Evolutionary conservation across 164 flowering plant genomes (phyloP), one percentile per base, ranked within the genome.

Genomic region (Euptelea pleiosperma): DNA sequence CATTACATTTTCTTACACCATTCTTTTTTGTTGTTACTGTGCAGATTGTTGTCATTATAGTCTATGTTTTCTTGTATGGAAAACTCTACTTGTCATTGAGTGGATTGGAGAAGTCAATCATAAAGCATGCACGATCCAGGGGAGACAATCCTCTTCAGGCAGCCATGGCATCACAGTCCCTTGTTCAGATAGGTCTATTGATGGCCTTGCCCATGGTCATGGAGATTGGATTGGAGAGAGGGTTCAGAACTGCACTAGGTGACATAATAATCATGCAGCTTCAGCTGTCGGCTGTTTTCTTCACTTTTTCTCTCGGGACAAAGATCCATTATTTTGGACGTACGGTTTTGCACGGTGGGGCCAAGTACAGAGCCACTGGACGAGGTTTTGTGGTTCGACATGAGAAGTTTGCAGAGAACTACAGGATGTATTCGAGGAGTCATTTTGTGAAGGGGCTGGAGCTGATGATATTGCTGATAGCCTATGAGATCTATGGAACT

Each of bases 361-460:
- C 99, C 25, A 85, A 84, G 68, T 94, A 94, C 78, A 82, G 99
- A 76, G 96, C 99, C 57, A 94, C 99, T 36, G 99, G 99, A 2
- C 91, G 98, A 69, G 96, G 98, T 34, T 91, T 94, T 75, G 99
- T 94, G 18, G 99, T 91, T 3, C 76, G 83, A 28, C 98, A 94
- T 62, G 96, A 85, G 67, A 94, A 87, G 68, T 94, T 83, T 71
- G 96, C 89, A 1, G 99, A 94, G 70, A 94, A 94, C 59, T 94
- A 94, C 67, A 78, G 99, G 64, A 67, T 94, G 84, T 94, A 89
- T 63, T 91, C 99, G 36, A 82, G 96, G 66, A 91, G 99, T 71
- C 99, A 94, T 72, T 94, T 94, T 64, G 82, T 80, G 40, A 94
- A 94, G 65, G 99, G 81, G 31, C 49, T 94, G 50, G 99, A 94